Base-by-base conservation (phyloP, 495 filamentous ascomycete species). In the Podospora bellae-mahoneyi region DNA sequence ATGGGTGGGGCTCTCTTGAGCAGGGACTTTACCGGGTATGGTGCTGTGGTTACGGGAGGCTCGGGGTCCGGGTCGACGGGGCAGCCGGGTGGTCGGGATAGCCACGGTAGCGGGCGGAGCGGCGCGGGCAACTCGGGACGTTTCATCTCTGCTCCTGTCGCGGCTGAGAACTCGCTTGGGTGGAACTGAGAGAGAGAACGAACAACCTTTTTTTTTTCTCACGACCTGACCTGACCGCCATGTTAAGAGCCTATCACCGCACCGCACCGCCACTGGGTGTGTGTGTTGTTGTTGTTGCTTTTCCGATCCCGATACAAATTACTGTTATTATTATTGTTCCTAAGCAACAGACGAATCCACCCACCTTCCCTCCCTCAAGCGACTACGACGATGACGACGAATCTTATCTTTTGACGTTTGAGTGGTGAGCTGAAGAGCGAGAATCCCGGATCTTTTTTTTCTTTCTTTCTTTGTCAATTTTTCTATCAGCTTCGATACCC, bases 101-200 rank as follows among this genome's bases (percentile, higher is more conserved):
- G 77, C 70, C 75, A 78, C 53, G 77, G 76, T 86, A 91, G 60
- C 85, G 90, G 72, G 71, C 84, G 90, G 69, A 91, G 88, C 73
- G 86, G 85, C 26, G 89, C 88, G 77, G 89, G 89, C 77, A 87
- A 87, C 84, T 92, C 91, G 76, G 90, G 90, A 62, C 82, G 90
- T 69, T 84, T 86, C 76, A 93, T 93, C 71, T 91, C 89, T 56
- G 88, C 87, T 62, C 95, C 95, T 4, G 91, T 99, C 67, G 96
- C 94, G 84, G 92, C 94, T 56, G 95, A 97, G 84, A 99, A 99
- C 83, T 97, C 93, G 64, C 87, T 99, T 69, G 95, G 95, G 70
- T 99, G 95, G 95, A 97, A 97, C 82, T 99, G 86, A 86, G 28
- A 32, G 30, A 32, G 30, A 23, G 9, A 48, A 48, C 39, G 6